Conservation (phyloP, 768 basidiomycete genomes). For the Trametes gibbosa region DNA sequence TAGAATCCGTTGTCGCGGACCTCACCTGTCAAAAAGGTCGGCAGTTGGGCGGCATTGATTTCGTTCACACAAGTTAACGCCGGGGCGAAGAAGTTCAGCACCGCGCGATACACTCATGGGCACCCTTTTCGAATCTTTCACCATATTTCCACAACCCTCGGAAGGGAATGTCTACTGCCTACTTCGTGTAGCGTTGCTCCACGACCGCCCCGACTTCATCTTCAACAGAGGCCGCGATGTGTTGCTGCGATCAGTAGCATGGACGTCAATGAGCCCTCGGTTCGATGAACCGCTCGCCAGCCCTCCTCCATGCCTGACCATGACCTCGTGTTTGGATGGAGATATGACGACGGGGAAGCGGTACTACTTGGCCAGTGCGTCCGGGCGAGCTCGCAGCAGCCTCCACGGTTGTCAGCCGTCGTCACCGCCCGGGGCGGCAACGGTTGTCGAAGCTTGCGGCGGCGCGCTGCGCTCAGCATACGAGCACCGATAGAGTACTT, state of each 20-base stretch:
- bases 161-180: not conserved
- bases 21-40: not conserved
- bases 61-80: not conserved
- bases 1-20: not conserved
- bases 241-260: conserved; percentile 7
- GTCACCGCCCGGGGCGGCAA: conserved; percentile 6
- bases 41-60: not conserved
- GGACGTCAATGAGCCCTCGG: conserved; percentile 1
- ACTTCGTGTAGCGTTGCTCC: not conserved
- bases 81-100: not conserved
- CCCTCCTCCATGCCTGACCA: conserved; percentile 2
- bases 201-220: not conserved
- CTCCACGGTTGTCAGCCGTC: conserved; percentile 17
- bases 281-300: not conserved
- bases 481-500: conserved; percentile 3
- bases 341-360: conserved; percentile 14
- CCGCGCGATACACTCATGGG: conserved; percentile 2
- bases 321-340: conserved; percentile 8
- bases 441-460: conserved; percentile 1
- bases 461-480: conserved; percentile 2
- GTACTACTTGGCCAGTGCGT: not conserved
- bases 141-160: not conserved
- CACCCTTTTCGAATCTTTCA: conserved; percentile 1
- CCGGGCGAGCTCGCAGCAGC: conserved; percentile 9
- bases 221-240: not conserved